These are phyloP conservation scores for Skeletonema potamos DNA, from an alignment of 108 stramenopile genomes.

Conservation along the genomic window DNA sequence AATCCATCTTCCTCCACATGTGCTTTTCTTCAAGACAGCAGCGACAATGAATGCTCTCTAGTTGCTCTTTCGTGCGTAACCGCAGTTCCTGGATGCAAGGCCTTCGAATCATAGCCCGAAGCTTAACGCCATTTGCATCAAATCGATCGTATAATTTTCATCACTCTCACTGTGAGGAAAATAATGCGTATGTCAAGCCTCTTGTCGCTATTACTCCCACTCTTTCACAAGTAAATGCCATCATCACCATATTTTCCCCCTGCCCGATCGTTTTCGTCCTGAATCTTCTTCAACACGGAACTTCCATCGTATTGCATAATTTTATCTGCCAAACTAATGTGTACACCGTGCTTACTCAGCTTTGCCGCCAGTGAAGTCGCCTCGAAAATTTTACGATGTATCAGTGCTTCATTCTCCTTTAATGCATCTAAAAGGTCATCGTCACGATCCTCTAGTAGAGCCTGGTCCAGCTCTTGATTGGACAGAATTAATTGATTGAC, in stretches of 20 bases:
- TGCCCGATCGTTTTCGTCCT: background rate
- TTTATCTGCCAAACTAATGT: conserved; percentile 10
- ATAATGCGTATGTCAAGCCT: too few species aligned
- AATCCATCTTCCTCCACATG: too few species aligned
- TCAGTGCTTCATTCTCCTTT: conserved; percentile 22
- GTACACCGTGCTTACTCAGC: conserved; percentile 8
- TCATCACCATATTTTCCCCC: background rate
- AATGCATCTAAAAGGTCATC: conserved; percentile 28
- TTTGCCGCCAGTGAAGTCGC: background rate
- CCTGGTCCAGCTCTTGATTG: conserved; percentile 22
- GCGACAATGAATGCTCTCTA: too few species aligned
- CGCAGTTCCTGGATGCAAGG: too few species aligned
- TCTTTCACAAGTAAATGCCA: background rate
- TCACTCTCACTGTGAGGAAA: too few species aligned
- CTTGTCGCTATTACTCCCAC: background rate
- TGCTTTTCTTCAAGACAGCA: too few species aligned
- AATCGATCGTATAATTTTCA: too few species aligned
- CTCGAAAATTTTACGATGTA: conserved; percentile 10
- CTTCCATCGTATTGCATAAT: conserved; percentile 16
- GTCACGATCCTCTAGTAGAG: background rate
- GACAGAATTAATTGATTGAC: conserved; percentile 15
- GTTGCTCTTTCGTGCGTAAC: too few species aligned
- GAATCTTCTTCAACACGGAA: conserved; percentile 3
- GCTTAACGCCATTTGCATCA: too few species aligned
- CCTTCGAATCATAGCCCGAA: too few species aligned